Evolutionary conservation across 306 rosid species (phyloP).

Genomic region (Castanopsis chinensis): DNA sequence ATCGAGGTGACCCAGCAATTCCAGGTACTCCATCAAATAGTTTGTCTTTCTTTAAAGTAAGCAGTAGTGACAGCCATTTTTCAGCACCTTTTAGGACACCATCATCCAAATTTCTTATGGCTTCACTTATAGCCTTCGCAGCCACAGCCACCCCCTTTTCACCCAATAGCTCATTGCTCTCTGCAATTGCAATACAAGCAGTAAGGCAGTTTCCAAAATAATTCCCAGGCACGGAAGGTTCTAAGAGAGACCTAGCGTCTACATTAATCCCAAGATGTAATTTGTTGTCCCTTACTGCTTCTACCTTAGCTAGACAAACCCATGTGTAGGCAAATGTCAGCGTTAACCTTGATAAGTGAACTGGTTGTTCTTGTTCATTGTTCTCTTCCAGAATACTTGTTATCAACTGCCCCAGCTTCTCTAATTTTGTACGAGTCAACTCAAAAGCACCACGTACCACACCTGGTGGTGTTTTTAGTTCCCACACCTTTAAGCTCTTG

Average conservation of each 20-base stretch:
- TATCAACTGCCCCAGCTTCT: not conserved
- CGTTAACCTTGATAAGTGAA: constrained; percentile 15
- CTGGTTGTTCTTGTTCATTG: too few species aligned
- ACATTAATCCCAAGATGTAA: not conserved
- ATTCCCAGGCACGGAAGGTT: not conserved
- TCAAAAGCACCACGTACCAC: constrained; percentile 13
- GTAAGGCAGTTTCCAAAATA: constrained; percentile 28
- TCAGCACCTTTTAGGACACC: not conserved
- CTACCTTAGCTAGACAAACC: constrained; percentile 28
- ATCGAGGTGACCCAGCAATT: too few species aligned
- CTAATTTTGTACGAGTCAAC: not conserved
- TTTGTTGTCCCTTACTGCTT: constrained; percentile 2
- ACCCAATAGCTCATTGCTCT: constrained; percentile 8
- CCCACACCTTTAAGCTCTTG: not conserved
- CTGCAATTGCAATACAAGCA: not conserved
- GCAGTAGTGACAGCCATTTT: too few species aligned
- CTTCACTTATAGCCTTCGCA: constrained; percentile 13
- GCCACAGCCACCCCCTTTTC: constrained; percentile 29
- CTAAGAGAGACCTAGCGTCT: not conserved
- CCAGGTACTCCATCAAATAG: too few species aligned
- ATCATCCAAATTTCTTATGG: constrained; percentile 7
- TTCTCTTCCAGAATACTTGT: not conserved
- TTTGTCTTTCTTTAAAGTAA: too few species aligned
- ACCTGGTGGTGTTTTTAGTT: not conserved
- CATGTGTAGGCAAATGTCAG: constrained; percentile 21